Evolutionary conservation across 305 asterid species (phyloP), one percentile per base, ranked within the genome.

Genomic region (Caryopteris hybrid): DNA sequence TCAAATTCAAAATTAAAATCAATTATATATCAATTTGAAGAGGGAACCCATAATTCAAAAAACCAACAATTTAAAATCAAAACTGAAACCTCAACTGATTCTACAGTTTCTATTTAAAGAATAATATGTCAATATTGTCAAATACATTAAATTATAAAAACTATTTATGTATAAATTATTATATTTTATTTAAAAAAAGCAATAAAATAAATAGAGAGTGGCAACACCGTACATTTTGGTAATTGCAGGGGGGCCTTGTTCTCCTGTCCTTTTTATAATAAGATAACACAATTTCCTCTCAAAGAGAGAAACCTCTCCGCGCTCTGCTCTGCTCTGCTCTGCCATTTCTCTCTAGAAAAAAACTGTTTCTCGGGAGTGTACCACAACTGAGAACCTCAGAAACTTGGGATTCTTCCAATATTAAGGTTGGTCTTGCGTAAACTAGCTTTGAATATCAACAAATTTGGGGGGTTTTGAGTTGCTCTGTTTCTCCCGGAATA

Each of bases 371-470:
- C n/a, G 66, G 23, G 43, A 59, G 22, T 50, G 52, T 62, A 45
- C 8, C 63, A 25, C 27, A 48, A 48, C 27, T 53, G 53, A 70
- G 20, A 61, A 31, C 45, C 12, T 31, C n/a, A 60, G 29, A 27
- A 62, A 57, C 59, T 33, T 61, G 73, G 60, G 74, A 53, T 71
- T 62, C 74, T 47, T 69, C 76, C 13, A 36, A 18, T 34, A 42
- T 64, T 48, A 47, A 77, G 78, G 81, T 68, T 42, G 50, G 80
- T 76, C 47, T 9, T 31, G 29, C 45, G 25, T 29, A 20, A 51
- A 43, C 31, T 12, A 31, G 18, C 29, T 51, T 68, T 42, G 46
- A 61, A 36, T 63, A 31, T 17, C 25, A 27, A 4, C 16, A 6
- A 17, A 21, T 45, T 29, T 61, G 61, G 51, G 39, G n/a, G 5